Evolutionary conservation across 2,329 filamentous ascomycete genomes (phyloP).

Genomic region (Fusarium nurragi): DNA sequence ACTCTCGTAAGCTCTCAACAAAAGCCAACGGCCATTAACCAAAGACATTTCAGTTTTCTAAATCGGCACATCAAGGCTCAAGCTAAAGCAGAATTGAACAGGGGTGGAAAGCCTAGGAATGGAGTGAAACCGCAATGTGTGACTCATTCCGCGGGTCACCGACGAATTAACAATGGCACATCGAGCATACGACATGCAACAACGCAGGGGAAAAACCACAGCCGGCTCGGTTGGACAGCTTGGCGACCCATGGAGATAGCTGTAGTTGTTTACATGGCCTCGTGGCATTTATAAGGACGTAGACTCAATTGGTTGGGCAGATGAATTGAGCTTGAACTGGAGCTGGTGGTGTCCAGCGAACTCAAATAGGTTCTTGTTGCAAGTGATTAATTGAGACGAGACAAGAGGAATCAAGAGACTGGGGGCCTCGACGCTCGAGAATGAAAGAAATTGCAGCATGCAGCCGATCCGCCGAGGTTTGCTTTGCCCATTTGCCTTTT

Average conservation of each 20-base stretch:
- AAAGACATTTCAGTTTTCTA: conserved; percentile 31
- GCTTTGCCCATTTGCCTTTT: conserved; percentile 39
- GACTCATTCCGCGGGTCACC: conserved; percentile 41
- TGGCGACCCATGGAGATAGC: conserved; percentile 17
- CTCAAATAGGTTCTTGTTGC: conserved; percentile 4
- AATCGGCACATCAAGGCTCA: conserved; percentile 17
- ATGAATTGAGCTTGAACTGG: conserved; percentile 22
- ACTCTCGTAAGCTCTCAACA: conserved; percentile 32
- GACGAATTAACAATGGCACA: conserved; percentile 37
- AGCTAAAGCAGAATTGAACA: conserved; percentile 39
- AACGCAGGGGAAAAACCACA: conserved; percentile 20
- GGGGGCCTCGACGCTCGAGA: conserved; percentile 33
- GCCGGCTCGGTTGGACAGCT: conserved; percentile 23
- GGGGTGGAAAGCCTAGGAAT: conserved; percentile 41
- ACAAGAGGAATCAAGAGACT: conserved; percentile 29
- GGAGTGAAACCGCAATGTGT: conserved; percentile 44
- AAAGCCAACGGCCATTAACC: conserved; percentile 19
- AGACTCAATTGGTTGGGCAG: conserved; percentile 16
- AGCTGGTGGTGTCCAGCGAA: not conserved
- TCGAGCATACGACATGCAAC: conserved; percentile 31
- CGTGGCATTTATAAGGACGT: conserved; percentile 19
- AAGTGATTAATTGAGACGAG: conserved; percentile 22
- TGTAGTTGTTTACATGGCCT: conserved; percentile 14
- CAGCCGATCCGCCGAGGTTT: conserved; percentile 42
- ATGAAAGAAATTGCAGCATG: conserved; percentile 44